phyloP scores from a whole-genome alignment of 1,284 basidiomycete genomes.

The Cutaneotrichosporon mucoides region DNA sequence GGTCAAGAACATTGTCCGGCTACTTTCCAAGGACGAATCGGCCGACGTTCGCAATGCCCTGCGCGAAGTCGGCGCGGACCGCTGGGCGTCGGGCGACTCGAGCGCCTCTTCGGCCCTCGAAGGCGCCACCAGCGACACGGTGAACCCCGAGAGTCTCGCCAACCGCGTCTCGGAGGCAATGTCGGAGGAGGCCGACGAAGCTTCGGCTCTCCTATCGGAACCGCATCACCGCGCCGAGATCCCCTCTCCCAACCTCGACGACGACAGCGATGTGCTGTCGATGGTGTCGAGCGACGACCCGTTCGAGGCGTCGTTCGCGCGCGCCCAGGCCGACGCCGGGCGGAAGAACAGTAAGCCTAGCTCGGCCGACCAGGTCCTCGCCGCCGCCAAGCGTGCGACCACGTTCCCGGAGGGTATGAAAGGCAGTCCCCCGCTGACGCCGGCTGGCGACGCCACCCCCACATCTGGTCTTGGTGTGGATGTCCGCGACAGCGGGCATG shows the following conservation, averaged over 20 bases:
- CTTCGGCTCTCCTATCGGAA: not conserved
- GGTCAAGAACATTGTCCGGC: slow-evolving; percentile 28
- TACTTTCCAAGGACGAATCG: slow-evolving; percentile 33
- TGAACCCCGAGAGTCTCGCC: slow-evolving; percentile 73
- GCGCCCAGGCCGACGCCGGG: not conserved
- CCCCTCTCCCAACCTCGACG: not conserved
- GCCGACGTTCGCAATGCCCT: slow-evolving; percentile 40
- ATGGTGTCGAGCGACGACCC: not conserved
- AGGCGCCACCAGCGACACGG: slow-evolving; percentile 57
- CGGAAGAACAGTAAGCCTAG: not conserved
- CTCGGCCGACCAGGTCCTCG: not conserved
- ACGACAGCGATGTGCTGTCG: not conserved
- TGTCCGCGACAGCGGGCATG: no score
- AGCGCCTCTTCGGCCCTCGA: not conserved
- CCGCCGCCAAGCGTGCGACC: not conserved
- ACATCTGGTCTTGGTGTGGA: no score
- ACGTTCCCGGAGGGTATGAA: not conserved
- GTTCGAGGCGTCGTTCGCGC: slow-evolving; percentile 5
- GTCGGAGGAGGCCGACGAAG: not conserved
- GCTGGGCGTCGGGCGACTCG: slow-evolving; percentile 8
- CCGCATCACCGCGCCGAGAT: slow-evolving; percentile 5
- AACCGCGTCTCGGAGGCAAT: slow-evolving; percentile 63
- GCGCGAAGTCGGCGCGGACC: slow-evolving; percentile 25
- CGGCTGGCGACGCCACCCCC: no score
- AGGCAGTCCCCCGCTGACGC: not conserved